Evolutionary conservation across 495 filamentous ascomycete genomes (phyloP).

Genomic region (Xylaria flabelliformis): DNA sequence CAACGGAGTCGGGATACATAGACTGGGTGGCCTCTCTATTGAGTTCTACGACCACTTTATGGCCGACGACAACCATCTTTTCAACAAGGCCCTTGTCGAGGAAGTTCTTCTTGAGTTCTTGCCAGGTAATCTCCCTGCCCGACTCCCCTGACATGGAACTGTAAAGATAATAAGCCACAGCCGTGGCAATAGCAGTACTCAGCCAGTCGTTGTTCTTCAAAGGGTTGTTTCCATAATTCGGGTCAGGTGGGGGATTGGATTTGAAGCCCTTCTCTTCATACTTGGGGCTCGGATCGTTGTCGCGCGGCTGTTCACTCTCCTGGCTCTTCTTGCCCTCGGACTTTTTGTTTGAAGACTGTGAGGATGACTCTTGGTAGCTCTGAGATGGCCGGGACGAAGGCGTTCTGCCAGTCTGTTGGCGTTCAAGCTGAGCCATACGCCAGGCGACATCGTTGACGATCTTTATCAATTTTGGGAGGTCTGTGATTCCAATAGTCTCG

Average conservation of each 20-base stretch:
- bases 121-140: constrained; percentile 90
- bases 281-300: constrained; percentile 42
- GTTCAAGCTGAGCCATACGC: constrained; percentile 26
- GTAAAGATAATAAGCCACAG: constrained; percentile 40
- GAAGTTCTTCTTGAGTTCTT: constrained; percentile 91
- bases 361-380: constrained; percentile 9
- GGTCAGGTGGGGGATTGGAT: constrained; percentile 30
- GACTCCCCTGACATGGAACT: constrained; percentile 36
- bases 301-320: constrained; percentile 40
- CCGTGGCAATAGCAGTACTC: constrained; percentile 30
- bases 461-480: constrained; percentile 53
- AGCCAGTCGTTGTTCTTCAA: constrained; percentile 37
- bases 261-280: constrained; percentile 31
- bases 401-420: not conserved
- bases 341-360: not conserved
- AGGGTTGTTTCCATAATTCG: constrained; percentile 23
- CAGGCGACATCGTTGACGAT: constrained; percentile 31
- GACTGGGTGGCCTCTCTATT: constrained; percentile 77
- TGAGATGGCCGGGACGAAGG: not conserved
- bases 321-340: constrained; percentile 39
- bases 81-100: constrained; percentile 95
- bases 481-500: constrained; percentile 59
- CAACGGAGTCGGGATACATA: constrained; percentile 83
- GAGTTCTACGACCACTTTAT: constrained; percentile 80
- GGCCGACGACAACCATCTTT: constrained; percentile 80